Conservation (phyloP, 371 early-diverging fungal genomes). For the Syncephalastrum contaminatum region DNA sequence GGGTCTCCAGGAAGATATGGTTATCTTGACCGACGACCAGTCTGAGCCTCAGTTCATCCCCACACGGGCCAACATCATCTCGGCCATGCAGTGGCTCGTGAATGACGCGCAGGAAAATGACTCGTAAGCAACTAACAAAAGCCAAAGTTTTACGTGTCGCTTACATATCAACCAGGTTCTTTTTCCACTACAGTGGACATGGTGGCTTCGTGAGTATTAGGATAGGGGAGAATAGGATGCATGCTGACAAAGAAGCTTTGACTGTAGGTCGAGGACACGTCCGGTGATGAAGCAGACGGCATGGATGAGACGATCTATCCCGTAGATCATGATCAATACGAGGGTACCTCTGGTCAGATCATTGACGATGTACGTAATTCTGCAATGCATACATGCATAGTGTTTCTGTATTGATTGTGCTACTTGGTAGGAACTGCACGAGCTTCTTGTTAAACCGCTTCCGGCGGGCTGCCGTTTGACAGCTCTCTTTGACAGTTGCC, state of each 20-base stretch:
- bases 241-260: neutral
- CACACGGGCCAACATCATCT: conserved; percentile 74
- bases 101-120: conserved; percentile 83
- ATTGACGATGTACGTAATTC: conserved; percentile 69
- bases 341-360: conserved; percentile 70
- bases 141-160: too few relatives aligned
- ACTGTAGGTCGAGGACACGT: conserved; percentile 47
- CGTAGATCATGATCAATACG: conserved; percentile 66
- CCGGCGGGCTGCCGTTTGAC: conserved; percentile 82
- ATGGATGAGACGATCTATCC: conserved; percentile 66
- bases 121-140: conserved; percentile 48
- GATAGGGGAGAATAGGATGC: neutral
- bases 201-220: conserved; percentile 58
- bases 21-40: conserved; percentile 88
- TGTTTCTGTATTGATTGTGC: neutral
- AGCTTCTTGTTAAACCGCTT: conserved; percentile 75
- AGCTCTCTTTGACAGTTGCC: conserved; percentile 84
- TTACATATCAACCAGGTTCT: conserved; percentile 43
- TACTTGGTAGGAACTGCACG: conserved; percentile 58
- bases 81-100: conserved; percentile 78
- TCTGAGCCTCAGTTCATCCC: conserved; percentile 65
- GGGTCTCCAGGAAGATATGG: conserved; percentile 58
- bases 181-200: conserved; percentile 92
- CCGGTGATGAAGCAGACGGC: conserved; percentile 88
- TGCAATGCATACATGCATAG: neutral